A percentile compares a stretch with the other conserved stretches of the same genome.
Evolutionary conservation across 768 basidiomycete genomes (phyloP).

Genomic region (Pleurotus ostreatus): DNA sequence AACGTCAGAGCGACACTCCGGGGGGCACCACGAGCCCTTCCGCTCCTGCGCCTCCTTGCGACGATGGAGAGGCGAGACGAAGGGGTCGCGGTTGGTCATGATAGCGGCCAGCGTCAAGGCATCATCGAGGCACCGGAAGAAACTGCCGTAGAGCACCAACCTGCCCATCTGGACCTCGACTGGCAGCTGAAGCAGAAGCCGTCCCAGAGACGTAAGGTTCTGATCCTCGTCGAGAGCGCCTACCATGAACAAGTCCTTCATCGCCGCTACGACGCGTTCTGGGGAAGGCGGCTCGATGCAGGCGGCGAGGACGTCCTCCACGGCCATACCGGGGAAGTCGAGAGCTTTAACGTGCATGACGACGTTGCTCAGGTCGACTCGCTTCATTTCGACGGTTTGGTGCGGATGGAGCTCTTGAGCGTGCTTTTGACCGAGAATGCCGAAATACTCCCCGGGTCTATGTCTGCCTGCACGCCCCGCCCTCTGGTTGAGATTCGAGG

Average conservation of each 20-base stretch:
- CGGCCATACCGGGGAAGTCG: constrained; percentile 79
- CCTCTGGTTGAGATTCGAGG: constrained; percentile 86
- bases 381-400: constrained; percentile 94
- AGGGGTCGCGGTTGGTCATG: constrained; percentile 86
- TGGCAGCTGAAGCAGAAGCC: constrained; percentile 84
- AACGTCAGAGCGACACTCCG: constrained; percentile 80
- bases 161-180: constrained; percentile 90
- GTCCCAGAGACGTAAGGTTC: constrained; percentile 81
- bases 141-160: constrained; percentile 82
- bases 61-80: constrained; percentile 76
- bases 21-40: constrained; percentile 77
- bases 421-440: constrained; percentile 65
- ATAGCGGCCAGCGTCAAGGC: constrained; percentile 91
- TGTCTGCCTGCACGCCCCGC: constrained; percentile 92
- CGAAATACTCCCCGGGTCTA: constrained; percentile 87
- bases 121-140: constrained; percentile 89
- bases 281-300: constrained; percentile 87
- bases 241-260: constrained; percentile 75
- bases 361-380: constrained; percentile 83
- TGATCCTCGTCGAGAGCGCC: constrained; percentile 79
- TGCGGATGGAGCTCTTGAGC: constrained; percentile 64
- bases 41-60: constrained; percentile 65
- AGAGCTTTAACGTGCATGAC: constrained; percentile 97
- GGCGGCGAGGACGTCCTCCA: constrained; percentile 81
- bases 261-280: constrained; percentile 73